A percentile compares a stretch with the other conserved stretches of the same genome.
phyloP scores from a whole-genome alignment of 2,329 filamentous ascomycete species.

The Clonostachys solani region DNA sequence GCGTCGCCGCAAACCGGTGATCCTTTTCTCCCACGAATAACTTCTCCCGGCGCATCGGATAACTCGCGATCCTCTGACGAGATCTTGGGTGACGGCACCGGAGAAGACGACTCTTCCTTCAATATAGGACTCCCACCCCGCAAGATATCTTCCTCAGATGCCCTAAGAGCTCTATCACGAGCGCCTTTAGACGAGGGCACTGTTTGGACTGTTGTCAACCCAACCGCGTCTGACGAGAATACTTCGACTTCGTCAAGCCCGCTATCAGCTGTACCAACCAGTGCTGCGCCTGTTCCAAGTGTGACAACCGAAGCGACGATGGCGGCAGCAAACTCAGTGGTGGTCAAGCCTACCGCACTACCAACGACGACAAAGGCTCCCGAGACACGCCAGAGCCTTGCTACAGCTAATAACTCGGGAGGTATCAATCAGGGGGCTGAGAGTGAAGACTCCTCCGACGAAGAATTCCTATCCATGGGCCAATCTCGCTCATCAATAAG shows the following conservation, averaged over 20 bases:
- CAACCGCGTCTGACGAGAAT: conserved; percentile 9
- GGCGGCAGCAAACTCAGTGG: too few species aligned
- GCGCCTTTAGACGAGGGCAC: conserved; percentile 43
- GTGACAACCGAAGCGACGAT: too few species aligned
- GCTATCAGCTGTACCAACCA: too few species aligned
- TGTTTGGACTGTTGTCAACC: conserved; percentile 45
- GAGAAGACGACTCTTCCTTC: conserved; percentile 29
- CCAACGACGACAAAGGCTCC: background rate
- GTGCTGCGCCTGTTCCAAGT: too few species aligned
- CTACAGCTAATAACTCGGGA: background rate
- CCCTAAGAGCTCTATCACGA: conserved; percentile 45
- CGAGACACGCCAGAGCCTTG: background rate
- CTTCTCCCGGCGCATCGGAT: conserved; percentile 14
- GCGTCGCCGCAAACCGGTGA: conserved; percentile 42
- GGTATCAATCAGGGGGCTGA: conserved; percentile 1
- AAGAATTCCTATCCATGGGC: conserved; percentile 34
- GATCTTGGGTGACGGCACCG: conserved; percentile 27
- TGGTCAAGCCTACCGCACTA: conserved; percentile 3
- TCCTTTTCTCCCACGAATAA: conserved; percentile 17
- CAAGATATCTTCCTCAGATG: conserved; percentile 52
- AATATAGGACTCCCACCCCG: conserved; percentile 30
- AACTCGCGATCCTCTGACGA: conserved; percentile 19
- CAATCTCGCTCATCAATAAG: conserved; percentile 22
- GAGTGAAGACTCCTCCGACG: conserved; percentile 28
- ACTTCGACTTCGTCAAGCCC: too few species aligned